These are phyloP conservation scores for Ceratobasidium sp. DNA, from an alignment of 1,284 basidiomycete species.

Conservation along the genomic window DNA sequence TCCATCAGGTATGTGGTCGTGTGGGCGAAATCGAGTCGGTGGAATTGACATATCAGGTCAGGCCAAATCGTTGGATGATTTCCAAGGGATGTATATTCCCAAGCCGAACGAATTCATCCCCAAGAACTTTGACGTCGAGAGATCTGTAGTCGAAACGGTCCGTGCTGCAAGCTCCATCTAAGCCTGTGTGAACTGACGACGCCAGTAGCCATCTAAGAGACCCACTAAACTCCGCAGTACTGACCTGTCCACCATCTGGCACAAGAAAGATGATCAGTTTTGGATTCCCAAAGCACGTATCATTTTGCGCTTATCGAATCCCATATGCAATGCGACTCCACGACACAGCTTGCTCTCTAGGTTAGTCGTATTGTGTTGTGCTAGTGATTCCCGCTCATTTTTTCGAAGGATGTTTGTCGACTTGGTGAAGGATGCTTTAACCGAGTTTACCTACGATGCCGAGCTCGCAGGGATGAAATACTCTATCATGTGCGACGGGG, in stretches of 20 bases:
- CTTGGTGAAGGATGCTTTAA: constrained; percentile 85
- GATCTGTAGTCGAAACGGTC: constrained; percentile 67
- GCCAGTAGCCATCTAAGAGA: constrained; percentile 66
- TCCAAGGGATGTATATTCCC: constrained; percentile 77
- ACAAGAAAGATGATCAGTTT: constrained; percentile 95
- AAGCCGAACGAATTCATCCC: constrained; percentile 89
- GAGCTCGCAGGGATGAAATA: constrained; percentile 89
- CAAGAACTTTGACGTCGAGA: constrained; percentile 81
- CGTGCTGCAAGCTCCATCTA: constrained; percentile 31
- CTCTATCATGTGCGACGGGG: constrained; percentile 67
- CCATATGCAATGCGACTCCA: constrained; percentile 53
- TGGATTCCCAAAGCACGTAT: constrained; percentile 87
- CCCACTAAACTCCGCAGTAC: constrained; percentile 79
- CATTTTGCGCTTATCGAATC: constrained; percentile 58
- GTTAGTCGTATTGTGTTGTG: constrained; percentile 51
- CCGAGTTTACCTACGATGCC: constrained; percentile 92
- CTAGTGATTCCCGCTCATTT: constrained; percentile 43
- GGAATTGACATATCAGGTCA: constrained; percentile 47
- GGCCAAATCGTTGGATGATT: constrained; percentile 67
- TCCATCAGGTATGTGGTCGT: constrained; percentile 59
- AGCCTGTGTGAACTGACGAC: neutral
- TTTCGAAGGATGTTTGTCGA: constrained; percentile 76
- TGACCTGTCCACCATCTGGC: constrained; percentile 77
- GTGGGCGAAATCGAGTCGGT: constrained; percentile 22
- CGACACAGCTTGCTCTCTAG: constrained; percentile 67